A percentile compares a stretch with the other conserved stretches of the same genome.
These are phyloP conservation scores for Hemisphaericaspora subhashii DNA, from an alignment of 1,139 yeast species.

Conservation along the genomic window DNA sequence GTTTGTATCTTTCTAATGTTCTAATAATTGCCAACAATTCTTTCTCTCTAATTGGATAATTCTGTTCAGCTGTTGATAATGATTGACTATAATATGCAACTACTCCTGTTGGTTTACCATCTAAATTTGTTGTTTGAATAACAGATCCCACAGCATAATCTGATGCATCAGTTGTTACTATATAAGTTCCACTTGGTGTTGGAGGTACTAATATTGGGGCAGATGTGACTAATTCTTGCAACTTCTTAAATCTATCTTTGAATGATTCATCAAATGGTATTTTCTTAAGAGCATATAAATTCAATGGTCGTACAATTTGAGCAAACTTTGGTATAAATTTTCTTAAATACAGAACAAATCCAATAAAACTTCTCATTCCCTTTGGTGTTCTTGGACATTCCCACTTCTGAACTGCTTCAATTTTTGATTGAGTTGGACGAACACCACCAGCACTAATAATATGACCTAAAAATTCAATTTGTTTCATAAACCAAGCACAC, in stretches of 20 bases:
- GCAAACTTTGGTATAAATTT: slow-evolving; percentile 3
- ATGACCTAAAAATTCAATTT: slow-evolving; percentile 5
- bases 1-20: slow-evolving; percentile 2
- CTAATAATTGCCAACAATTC: slow-evolving; percentile 2
- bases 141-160: slow-evolving; percentile 2
- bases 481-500: slow-evolving; percentile 4
- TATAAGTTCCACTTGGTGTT: background rate
- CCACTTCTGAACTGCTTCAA: slow-evolving; percentile 1
- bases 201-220: background rate
- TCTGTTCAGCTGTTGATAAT: background rate
- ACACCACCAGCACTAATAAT: background rate
- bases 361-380: slow-evolving; percentile 3
- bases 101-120: background rate
- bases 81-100: slow-evolving; percentile 4
- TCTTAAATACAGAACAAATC: slow-evolving; percentile 3
- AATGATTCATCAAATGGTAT: background rate
- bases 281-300: background rate
- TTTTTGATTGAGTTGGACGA: background rate
- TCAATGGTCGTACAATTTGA: background rate
- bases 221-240: background rate
- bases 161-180: slow-evolving; percentile 5
- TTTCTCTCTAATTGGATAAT: slow-evolving; percentile 4
- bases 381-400: background rate
- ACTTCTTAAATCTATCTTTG: background rate
- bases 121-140: background rate